These are phyloP conservation scores for Moesziomyces parantarcticus DNA, from an alignment of 1,284 basidiomycete genomes.

Conservation along the genomic window DNA sequence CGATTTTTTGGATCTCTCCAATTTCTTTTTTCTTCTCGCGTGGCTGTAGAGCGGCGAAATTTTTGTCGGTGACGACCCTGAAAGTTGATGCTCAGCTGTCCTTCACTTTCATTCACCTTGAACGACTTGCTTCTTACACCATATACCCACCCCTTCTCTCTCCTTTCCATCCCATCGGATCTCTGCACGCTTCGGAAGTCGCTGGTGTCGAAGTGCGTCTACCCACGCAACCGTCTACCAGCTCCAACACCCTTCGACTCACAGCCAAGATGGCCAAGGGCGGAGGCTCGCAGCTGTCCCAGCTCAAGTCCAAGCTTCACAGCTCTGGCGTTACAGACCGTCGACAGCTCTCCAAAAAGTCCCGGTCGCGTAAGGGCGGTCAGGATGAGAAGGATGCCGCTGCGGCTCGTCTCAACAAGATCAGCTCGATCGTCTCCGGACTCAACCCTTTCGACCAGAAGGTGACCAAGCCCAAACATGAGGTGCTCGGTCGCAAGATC, in stretches of 20 bases:
- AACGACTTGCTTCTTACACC: too few relatives aligned
- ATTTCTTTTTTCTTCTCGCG: too few relatives aligned
- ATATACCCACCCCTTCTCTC: too few relatives aligned
- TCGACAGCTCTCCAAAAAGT: conserved; percentile 54
- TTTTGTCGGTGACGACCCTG: too few relatives aligned
- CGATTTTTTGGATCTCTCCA: too few relatives aligned
- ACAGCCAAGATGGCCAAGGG: conserved; percentile 51
- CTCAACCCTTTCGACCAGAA: conserved; percentile 88
- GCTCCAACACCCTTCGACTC: neutral
- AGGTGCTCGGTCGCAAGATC: conserved; percentile 85
- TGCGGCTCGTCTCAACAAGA: conserved; percentile 71
- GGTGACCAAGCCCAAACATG: conserved; percentile 77
- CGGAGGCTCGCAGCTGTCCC: conserved; percentile 66
- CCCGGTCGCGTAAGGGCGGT: conserved; percentile 69
- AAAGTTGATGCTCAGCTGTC: too few relatives aligned
- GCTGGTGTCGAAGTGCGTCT: too few relatives aligned
- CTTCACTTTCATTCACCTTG: too few relatives aligned
- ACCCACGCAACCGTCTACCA: too few relatives aligned
- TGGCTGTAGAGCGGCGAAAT: too few relatives aligned
- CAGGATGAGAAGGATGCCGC: conserved; percentile 70
- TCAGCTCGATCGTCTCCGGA: conserved; percentile 83
- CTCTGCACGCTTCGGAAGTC: too few relatives aligned
- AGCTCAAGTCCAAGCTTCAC: conserved; percentile 62
- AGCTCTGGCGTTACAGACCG: conserved; percentile 59
- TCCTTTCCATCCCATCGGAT: too few relatives aligned